These are phyloP conservation scores for Alternaria arborescens DNA, from an alignment of 2,329 filamentous ascomycete genomes.

Conservation along the genomic window DNA sequence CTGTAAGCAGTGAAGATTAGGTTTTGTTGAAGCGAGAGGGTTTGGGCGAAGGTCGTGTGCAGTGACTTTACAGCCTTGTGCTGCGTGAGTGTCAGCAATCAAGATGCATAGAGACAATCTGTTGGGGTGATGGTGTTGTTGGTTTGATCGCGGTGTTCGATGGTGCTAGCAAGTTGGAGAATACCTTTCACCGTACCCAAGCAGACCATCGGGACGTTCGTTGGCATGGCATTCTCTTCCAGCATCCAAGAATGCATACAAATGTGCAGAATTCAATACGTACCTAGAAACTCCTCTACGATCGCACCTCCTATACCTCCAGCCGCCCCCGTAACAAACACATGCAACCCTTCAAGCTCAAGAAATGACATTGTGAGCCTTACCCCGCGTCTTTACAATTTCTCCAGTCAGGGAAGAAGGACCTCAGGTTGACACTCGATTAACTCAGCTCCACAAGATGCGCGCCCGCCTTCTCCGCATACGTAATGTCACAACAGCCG, in stretches of 20 bases:
- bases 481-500: slow-evolving; percentile 12
- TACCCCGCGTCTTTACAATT: background rate
- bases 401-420: background rate
- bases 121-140: background rate
- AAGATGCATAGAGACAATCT: too few relatives aligned
- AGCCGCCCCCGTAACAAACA: slow-evolving; percentile 63
- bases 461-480: slow-evolving; percentile 9
- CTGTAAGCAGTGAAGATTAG: slow-evolving; percentile 53
- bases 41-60: slow-evolving; percentile 59
- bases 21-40: slow-evolving; percentile 30
- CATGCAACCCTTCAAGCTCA: slow-evolving; percentile 59
- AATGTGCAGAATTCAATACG: background rate
- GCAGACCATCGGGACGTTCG: background rate
- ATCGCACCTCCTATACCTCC: slow-evolving; percentile 62
- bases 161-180: background rate
- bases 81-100: slow-evolving; percentile 40
- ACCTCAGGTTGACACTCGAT: background rate
- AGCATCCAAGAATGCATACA: background rate
- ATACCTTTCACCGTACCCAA: background rate
- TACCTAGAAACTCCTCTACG: slow-evolving; percentile 63
- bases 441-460: slow-evolving; percentile 1
- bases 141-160: background rate
- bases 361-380: slow-evolving; percentile 54
- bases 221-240: background rate
- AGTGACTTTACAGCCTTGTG: slow-evolving; percentile 63